Evolutionary conservation across 805 yeast genomes (phyloP).

Genomic region (Yarrowia alimentaria): DNA sequence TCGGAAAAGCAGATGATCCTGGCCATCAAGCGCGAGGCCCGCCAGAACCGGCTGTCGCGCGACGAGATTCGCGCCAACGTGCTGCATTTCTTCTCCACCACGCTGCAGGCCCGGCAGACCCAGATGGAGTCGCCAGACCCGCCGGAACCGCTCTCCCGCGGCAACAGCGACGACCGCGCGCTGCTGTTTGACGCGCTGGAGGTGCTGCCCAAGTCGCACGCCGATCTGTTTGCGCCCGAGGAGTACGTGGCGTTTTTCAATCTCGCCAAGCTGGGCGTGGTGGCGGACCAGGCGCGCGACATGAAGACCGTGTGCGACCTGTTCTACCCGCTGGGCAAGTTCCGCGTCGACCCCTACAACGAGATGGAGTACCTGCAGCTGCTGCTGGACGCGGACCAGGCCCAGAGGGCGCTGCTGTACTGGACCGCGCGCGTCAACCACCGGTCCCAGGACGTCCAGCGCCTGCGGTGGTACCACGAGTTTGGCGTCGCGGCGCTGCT

Average conservation of each 20-base stretch:
- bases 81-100: conserved; percentile 9
- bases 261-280: conserved; percentile 17
- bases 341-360: conserved; percentile 21
- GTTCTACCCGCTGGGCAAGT: conserved; percentile 6
- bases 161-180: conserved; percentile 1
- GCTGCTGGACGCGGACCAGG: conserved; percentile 10
- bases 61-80: conserved; percentile 8
- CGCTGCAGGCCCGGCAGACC: conserved; percentile 2
- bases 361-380: conserved; percentile 26
- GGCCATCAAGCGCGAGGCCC: background rate
- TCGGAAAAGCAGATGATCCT: conserved; percentile 10
- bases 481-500: conserved; percentile 6
- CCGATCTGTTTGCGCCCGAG: conserved; percentile 9
- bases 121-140: background rate
- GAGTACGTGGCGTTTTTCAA: conserved; percentile 21
- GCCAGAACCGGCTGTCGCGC: conserved; percentile 1
- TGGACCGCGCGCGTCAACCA: conserved; percentile 1
- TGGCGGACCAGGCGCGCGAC: conserved; percentile 1
- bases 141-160: background rate
- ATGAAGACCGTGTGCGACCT: conserved; percentile 9
- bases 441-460: conserved; percentile 4
- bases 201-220: background rate
- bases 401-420: background rate
- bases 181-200: conserved; percentile 5
- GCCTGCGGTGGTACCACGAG: conserved; percentile 20